Conservation (phyloP, 2,329 filamentous ascomycete genomes). For the Sarocladium brachiariae region DNA sequence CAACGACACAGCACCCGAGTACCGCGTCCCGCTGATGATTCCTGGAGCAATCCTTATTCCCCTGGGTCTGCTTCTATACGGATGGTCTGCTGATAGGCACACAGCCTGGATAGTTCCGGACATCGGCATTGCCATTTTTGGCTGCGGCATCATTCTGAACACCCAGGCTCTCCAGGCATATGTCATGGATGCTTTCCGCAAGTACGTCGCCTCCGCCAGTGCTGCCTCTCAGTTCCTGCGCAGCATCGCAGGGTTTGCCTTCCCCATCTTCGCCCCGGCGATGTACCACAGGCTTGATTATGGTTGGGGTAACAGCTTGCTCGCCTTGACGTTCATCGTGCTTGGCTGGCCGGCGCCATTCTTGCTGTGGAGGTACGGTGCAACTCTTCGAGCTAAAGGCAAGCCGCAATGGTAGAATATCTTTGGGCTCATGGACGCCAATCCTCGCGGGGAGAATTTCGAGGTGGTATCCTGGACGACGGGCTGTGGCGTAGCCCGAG, state of each 20-base stretch:
- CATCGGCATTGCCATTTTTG: slow-evolving; percentile 47
- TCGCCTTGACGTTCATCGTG: slow-evolving; percentile 30
- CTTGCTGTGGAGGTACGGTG: slow-evolving; percentile 5
- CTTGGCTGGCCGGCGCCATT: slow-evolving; percentile 5
- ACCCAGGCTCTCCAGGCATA: slow-evolving; percentile 50
- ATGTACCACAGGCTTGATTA: slow-evolving; percentile 29
- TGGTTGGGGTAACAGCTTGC: slow-evolving; percentile 37
- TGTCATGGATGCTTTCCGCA: slow-evolving; percentile 41
- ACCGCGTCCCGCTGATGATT: slow-evolving; percentile 46
- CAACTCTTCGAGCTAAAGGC: slow-evolving; percentile 4
- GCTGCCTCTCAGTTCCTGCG: slow-evolving; percentile 47
- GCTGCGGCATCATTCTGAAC: slow-evolving; percentile 42
- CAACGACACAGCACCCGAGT: slow-evolving; percentile 30
- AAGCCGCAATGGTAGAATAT: slow-evolving; percentile 4
- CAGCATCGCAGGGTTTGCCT: slow-evolving; percentile 45
- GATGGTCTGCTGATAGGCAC: slow-evolving; percentile 39
- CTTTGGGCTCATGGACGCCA: no score
- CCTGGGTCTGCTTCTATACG: slow-evolving; percentile 31
- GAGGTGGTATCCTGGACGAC: no score
- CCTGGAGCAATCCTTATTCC: slow-evolving; percentile 38
- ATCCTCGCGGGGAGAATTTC: no score
- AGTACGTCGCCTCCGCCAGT: slow-evolving; percentile 30
- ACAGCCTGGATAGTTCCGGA: slow-evolving; percentile 53
- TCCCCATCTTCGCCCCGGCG: slow-evolving; percentile 47
- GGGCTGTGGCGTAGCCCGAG: no score